phyloP scores from a whole-genome alignment of 768 basidiomycete genomes.

The Calocybe indica region DNA sequence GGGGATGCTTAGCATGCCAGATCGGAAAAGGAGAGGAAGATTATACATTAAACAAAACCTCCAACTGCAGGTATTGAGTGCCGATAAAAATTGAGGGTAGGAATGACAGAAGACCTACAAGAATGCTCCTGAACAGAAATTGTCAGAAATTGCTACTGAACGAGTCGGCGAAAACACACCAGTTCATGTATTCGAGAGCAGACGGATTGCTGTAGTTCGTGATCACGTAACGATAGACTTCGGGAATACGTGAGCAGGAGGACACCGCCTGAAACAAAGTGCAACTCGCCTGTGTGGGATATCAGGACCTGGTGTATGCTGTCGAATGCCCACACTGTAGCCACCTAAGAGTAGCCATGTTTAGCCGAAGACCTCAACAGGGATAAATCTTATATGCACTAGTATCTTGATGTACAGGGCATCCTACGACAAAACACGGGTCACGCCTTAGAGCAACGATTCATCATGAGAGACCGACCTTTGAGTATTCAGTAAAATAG shows the following conservation, averaged over 20 bases:
- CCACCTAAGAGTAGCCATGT: conserved; percentile 28
- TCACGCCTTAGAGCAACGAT: background rate
- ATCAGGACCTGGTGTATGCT: conserved; percentile 48
- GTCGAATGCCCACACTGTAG: conserved; percentile 42
- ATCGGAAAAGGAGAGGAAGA: background rate
- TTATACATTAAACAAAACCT: conserved; percentile 51
- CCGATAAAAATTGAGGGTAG: background rate
- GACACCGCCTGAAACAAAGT: background rate
- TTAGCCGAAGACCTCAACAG: background rate
- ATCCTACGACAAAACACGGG: conserved; percentile 23
- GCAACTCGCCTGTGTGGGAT: conserved; percentile 40
- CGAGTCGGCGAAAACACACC: conserved; percentile 26
- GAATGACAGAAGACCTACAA: conserved; percentile 25
- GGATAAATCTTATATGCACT: conserved; percentile 19
- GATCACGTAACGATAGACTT: conserved; percentile 50
- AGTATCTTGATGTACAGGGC: conserved; percentile 47
- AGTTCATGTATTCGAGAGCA: conserved; percentile 34
- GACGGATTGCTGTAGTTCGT: conserved; percentile 42
- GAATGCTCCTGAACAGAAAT: conserved; percentile 36
- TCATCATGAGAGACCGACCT: conserved; percentile 17
- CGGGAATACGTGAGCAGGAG: background rate
- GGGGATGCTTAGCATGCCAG: background rate
- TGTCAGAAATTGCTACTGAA: background rate
- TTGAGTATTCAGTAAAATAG: conserved; percentile 43
- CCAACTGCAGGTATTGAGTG: conserved; percentile 28